phyloP scores from a whole-genome alignment of 768 basidiomycete species.

The Zangia roseola region DNA sequence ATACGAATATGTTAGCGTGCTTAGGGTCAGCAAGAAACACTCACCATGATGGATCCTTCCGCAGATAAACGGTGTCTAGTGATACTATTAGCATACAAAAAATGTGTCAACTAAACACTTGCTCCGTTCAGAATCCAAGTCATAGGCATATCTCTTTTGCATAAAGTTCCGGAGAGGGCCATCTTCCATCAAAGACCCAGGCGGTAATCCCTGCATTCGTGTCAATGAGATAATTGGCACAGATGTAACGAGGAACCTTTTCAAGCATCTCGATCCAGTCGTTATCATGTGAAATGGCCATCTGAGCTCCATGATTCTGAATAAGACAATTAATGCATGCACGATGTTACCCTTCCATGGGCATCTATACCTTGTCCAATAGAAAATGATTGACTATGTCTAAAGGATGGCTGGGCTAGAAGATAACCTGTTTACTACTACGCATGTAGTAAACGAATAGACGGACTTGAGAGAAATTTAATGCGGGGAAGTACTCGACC shows the following conservation, averaged over 20 bases:
- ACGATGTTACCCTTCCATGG: background rate
- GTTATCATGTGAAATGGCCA: conserved; percentile 10
- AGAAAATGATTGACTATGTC: conserved; percentile 5
- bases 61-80: too few relatives aligned
- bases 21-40: too few relatives aligned
- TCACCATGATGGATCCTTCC: too few relatives aligned
- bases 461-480: conserved; percentile 5
- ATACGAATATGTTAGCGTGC: too few relatives aligned
- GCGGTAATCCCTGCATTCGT: too few relatives aligned
- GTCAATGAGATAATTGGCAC: background rate
- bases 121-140: too few relatives aligned
- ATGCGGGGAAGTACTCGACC: background rate
- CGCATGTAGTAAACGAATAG: background rate
- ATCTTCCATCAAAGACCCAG: background rate
- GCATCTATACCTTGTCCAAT: conserved; percentile 1
- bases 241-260: background rate
- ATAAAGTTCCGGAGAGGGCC: background rate
- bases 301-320: background rate
- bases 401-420: conserved; percentile 9
- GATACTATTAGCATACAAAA: too few relatives aligned
- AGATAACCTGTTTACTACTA: background rate
- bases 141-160: too few relatives aligned
- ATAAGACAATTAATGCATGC: background rate
- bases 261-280: conserved; percentile 7
- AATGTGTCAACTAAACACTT: too few relatives aligned